Base-by-base conservation (phyloP, 768 basidiomycete genomes). In the Termitomyces titanicus region DNA sequence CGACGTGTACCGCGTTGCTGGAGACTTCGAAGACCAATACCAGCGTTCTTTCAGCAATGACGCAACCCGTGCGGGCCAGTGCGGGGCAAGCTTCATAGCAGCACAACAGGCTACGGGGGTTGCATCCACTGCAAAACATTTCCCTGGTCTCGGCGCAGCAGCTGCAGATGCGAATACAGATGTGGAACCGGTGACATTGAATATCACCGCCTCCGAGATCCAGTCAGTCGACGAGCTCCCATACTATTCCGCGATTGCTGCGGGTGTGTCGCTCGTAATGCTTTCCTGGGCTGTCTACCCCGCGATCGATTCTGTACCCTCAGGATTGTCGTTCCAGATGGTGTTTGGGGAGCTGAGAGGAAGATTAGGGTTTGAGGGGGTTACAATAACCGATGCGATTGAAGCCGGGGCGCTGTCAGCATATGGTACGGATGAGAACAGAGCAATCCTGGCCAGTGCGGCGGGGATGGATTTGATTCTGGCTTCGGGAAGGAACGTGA, bases 131-230 rank as follows among this genome's bases (percentile, higher is more conserved):
- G 54, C 56, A 37, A 61, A 61, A 27, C 60, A 58, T 27, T 61
- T 61, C 54, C 56, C 60, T 18, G 60, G 60, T 18, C 60, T 61
- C 29, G 60, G 60, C 3, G 60, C 60, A 31, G 60, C 60, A 25
- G 31, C 51, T 5, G 42, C 50, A 10, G 15, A 11, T 13, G 51
- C 20, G 3, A 53, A 61, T 33, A 61, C 56, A 42, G 60, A 61
- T 25, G 10, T 25, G 18, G 24, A 49, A 13, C 53, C 56, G 8
- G 56, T 61, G n/a, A 58, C 56, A 13, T 39, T 61, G 27, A 50
- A 58, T 25, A 39, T 58, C 13, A 40, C 40, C 25, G 53, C 51
- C 7, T 44, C 56, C 10, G 54, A 52, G 8, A 53, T 61, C n/a
- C 53, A 43, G 3, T 48, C 43, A n/a, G 51, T 61, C 22, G 60